phyloP scores from a whole-genome alignment of 257 asterid genomes.

The Solanum sejunctum region DNA sequence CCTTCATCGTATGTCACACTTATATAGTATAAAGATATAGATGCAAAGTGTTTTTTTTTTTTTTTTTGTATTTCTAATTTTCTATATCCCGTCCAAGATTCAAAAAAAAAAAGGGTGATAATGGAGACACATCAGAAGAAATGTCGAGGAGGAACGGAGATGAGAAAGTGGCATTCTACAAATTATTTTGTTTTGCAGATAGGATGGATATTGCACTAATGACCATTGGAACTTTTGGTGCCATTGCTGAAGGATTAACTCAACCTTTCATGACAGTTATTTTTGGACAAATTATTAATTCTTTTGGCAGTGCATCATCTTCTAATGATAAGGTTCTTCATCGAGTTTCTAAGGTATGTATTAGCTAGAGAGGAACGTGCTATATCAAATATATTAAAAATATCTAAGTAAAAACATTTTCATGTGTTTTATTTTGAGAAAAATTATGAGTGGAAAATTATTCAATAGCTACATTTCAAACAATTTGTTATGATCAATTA shows the following conservation, averaged over 20 bases:
- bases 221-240: conserved; percentile 34
- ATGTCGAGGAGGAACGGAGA: not conserved
- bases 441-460: no score
- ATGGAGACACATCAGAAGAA: not conserved
- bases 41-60: not conserved
- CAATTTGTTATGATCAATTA: no score
- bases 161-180: conserved; percentile 28
- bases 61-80: not conserved
- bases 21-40: no score
- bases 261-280: conserved; percentile 64
- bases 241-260: conserved; percentile 42
- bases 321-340: conserved; percentile 19
- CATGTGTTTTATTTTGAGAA: no score
- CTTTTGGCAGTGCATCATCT: conserved; percentile 21
- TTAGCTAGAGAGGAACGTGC: not conserved
- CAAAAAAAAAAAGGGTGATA: not conserved
- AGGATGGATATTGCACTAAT: conserved; percentile 30
- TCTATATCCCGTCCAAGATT: not conserved
- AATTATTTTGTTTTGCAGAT: conserved; percentile 48
- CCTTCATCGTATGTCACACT: no score
- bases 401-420: no score
- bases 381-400: no score
- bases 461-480: no score
- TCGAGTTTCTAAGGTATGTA: conserved; percentile 33
- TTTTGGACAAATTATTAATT: conserved; percentile 47